Evolutionary conservation across 805 yeast genomes (phyloP), one percentile per base, ranked within the genome.

Genomic region (Saccharomycopsis capsularis): DNA sequence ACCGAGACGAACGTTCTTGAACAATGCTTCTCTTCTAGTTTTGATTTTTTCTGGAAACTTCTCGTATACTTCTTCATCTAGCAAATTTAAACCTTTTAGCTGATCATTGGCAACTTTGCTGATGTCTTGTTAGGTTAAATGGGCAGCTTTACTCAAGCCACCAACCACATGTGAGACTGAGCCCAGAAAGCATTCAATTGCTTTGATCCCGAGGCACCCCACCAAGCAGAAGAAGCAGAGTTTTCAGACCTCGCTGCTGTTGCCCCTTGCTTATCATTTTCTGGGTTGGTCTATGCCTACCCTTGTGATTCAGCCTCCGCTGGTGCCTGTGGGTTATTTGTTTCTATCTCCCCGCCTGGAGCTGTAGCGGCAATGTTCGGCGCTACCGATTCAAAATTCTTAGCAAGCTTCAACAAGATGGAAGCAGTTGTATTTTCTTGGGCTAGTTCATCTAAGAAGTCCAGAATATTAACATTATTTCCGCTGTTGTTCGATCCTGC

Each of bases 221-320:
- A 83, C 93, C 95, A 85, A 36, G 72, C 77, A 3, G 88, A 71
- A 44, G 84, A n/a, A 35, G 44, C 46, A n/a, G n/a, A n/a, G n/a
- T n/a, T n/a, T n/a, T n/a, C n/a, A n/a, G n/a, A n/a, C n/a, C n/a
- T 50, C 18, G 39, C 19, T 9, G 32, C 39, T 4, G 15, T n/a
- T 4, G 19, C 16, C 25, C 5, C 55, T 47, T 58, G 55, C 52
- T 58, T 57, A 23, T 3, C 40, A n/a, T n/a, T n/a, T n/a, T n/a
- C n/a, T n/a, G n/a, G n/a, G n/a, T n/a, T n/a, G n/a, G n/a, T n/a
- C n/a, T n/a, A n/a, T n/a, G n/a, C n/a, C n/a, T n/a, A n/a, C n/a
- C n/a, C n/a, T n/a, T n/a, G n/a, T n/a, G n/a, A n/a, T n/a, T n/a
- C n/a, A n/a, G n/a, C n/a, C n/a, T n/a, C n/a, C n/a, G n/a, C n/a